Evolutionary conservation across 805 yeast genomes (phyloP).

Genomic region (Maudiozyma barnettii): DNA sequence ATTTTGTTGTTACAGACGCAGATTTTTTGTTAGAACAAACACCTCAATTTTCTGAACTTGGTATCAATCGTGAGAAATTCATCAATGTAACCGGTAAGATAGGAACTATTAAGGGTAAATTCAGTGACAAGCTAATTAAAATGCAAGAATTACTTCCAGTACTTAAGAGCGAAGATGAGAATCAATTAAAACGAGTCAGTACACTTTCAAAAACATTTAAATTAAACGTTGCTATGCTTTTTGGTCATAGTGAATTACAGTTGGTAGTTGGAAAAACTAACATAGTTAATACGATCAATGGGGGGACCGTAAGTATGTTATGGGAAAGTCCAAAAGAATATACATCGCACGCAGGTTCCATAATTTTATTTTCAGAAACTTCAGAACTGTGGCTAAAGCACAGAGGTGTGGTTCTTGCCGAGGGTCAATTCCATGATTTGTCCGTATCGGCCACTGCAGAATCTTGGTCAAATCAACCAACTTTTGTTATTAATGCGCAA

Average conservation of each 20-base stretch:
- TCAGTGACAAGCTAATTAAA: slow-evolving; percentile 16
- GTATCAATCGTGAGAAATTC: slow-evolving; percentile 9
- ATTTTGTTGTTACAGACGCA: slow-evolving; percentile 16
- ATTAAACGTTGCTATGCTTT: slow-evolving; percentile 12
- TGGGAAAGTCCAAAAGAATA: slow-evolving; percentile 17
- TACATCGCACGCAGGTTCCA: slow-evolving; percentile 17
- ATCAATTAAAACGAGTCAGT: not conserved
- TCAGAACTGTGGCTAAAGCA: slow-evolving; percentile 17
- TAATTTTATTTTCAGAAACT: slow-evolving; percentile 14
- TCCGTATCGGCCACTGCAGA: slow-evolving; percentile 14
- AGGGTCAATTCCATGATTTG: slow-evolving; percentile 15
- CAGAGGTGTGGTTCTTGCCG: slow-evolving; percentile 11
- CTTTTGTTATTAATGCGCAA: slow-evolving; percentile 11
- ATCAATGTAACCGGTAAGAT: slow-evolving; percentile 17
- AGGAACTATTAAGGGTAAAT: slow-evolving; percentile 20
- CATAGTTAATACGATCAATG: slow-evolving; percentile 8
- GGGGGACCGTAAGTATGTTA: slow-evolving; percentile 14
- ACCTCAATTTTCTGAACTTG: slow-evolving; percentile 8
- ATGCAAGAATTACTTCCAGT: slow-evolving; percentile 7
- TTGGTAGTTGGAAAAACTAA: slow-evolving; percentile 11
- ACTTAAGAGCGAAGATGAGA: slow-evolving; percentile 2
- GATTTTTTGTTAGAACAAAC: slow-evolving; percentile 12
- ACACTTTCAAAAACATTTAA: slow-evolving; percentile 9
- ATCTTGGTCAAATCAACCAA: slow-evolving; percentile 9
- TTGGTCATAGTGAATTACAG: slow-evolving; percentile 17